These are phyloP conservation scores for Oenanthe javanica DNA, from an alignment of 140 eudicot species.

Conservation along the genomic window DNA sequence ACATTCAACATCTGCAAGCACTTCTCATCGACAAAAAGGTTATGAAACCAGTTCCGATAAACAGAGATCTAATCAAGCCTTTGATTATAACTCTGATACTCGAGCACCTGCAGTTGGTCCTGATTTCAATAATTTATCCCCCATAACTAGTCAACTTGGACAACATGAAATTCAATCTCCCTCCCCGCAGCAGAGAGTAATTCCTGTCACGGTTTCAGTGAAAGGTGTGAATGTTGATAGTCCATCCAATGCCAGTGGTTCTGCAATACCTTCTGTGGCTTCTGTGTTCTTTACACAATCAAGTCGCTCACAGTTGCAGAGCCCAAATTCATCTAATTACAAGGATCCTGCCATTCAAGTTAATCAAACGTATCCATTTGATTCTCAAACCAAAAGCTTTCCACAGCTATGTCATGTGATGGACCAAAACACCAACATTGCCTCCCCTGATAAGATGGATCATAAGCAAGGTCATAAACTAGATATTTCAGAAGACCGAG, in stretches of 20 bases:
- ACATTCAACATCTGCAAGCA: constrained; percentile 48
- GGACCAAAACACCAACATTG: constrained; percentile 25
- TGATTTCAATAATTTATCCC: constrained; percentile 17
- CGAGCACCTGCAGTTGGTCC: constrained; percentile 27
- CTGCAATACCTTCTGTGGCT: constrained; percentile 46
- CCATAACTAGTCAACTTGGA: constrained; percentile 23
- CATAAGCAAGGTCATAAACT: constrained; percentile 23
- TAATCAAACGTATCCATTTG: constrained; percentile 27
- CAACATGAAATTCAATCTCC: constrained; percentile 40
- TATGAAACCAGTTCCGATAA: constrained; percentile 40
- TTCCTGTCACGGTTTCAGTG: constrained; percentile 44
- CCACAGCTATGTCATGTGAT: constrained; percentile 19
- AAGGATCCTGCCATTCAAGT: constrained; percentile 32
- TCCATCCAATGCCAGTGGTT: constrained; percentile 27
- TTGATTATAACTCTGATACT: constrained; percentile 38
- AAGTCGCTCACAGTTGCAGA: constrained; percentile 32
- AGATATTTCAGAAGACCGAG: constrained; percentile 35
- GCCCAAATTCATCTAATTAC: constrained; percentile 38
- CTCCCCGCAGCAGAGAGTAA: constrained; percentile 32
- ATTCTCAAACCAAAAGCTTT: constrained; percentile 20
- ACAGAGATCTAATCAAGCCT: constrained; percentile 26
- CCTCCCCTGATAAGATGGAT: constrained; percentile 20
- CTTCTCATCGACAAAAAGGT: constrained; percentile 49
- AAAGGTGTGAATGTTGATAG: constrained; percentile 42
- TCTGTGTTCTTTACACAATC: constrained; percentile 32